These are phyloP conservation scores for Guyanaporus albipodus DNA, from an alignment of 768 basidiomycete species.

Conservation along the genomic window DNA sequence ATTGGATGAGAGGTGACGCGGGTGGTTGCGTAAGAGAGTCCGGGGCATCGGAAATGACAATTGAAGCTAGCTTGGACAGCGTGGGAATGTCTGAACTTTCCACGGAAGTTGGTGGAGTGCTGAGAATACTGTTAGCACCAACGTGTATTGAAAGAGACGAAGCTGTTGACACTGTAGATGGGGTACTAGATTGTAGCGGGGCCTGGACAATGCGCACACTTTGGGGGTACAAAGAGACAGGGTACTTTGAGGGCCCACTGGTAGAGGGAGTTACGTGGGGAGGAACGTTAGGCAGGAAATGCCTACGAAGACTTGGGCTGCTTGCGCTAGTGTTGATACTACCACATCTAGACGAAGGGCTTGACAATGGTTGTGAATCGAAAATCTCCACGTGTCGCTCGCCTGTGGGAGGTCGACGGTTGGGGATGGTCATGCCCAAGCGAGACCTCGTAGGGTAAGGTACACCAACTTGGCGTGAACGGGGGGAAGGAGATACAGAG, in stretches of 20 bases:
- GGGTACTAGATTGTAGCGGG: constrained; percentile 36
- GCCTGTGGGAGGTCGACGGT: constrained; percentile 41
- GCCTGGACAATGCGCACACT: constrained; percentile 4
- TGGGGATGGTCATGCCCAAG: constrained; percentile 58
- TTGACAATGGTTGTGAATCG: constrained; percentile 74
- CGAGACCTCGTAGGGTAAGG: constrained; percentile 65
- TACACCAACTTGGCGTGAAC: constrained; percentile 77
- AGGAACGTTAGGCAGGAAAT: constrained; percentile 11
- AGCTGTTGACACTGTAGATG: constrained; percentile 28
- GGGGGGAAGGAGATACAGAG: constrained; percentile 62
- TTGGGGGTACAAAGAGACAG: constrained; percentile 4
- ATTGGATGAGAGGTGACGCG: constrained; percentile 26
- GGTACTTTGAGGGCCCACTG: constrained; percentile 25
- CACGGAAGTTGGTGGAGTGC: constrained; percentile 55
- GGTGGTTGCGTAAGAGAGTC: constrained; percentile 3
- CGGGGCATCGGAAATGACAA: constrained; percentile 14
- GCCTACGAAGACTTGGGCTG: constrained; percentile 15
- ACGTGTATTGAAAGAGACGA: constrained; percentile 46
- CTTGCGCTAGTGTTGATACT: constrained; percentile 31
- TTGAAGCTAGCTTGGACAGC: constrained; percentile 28
- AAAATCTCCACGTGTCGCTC: constrained; percentile 77
- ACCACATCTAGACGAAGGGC: constrained; percentile 38
- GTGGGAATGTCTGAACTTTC: constrained; percentile 38
- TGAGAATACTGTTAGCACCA: constrained; percentile 34
- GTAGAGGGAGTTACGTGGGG: constrained; percentile 7